Percentiles rank a stretch among this genome's conserved stretches.
phyloP scores from a whole-genome alignment of 2,329 filamentous ascomycete species.

The Hypoxylon sp. region DNA sequence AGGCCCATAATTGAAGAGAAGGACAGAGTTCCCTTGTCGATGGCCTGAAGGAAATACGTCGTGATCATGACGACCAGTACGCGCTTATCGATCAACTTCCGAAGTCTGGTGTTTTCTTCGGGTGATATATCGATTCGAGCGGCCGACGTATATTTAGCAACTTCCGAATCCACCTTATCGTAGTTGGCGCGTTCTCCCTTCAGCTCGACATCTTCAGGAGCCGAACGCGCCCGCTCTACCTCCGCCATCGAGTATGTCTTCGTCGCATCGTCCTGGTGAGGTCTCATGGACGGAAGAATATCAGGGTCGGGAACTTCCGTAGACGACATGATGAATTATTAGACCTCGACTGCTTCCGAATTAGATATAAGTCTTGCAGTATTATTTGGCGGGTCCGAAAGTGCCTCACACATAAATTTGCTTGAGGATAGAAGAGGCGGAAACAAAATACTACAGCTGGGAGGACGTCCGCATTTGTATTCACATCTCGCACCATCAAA shows the following conservation, averaged over 20 bases:
- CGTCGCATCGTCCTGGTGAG: conserved; percentile 39
- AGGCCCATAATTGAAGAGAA: conserved; percentile 75
- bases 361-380: no score
- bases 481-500: conserved; percentile 23
- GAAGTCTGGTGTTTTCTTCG: conserved; percentile 71
- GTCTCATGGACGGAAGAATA: conserved; percentile 37
- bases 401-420: conserved; percentile 8
- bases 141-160: conserved; percentile 74
- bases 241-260: conserved; percentile 48
- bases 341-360: conserved; percentile 5
- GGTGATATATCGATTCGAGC: conserved; percentile 67
- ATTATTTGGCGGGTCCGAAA: conserved; percentile 2
- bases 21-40: conserved; percentile 75
- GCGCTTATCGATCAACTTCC: conserved; percentile 73
- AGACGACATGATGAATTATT: conserved; percentile 43
- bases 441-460: conserved; percentile 4
- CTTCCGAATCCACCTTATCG: conserved; percentile 71
- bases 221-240: conserved; percentile 46
- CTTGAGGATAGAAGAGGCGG: conserved; percentile 1
- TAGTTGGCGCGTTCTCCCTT: conserved; percentile 64
- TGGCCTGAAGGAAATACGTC: conserved; percentile 78
- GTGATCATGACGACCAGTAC: conserved; percentile 77
- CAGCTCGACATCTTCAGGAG: conserved; percentile 56
- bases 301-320: conserved; percentile 48
- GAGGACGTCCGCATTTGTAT: conserved; percentile 29